Evolutionary conservation across 192 early-diverging fungal species (phyloP), one percentile per base, ranked within the genome.

Genomic region (Cetraspora pellucida): DNA sequence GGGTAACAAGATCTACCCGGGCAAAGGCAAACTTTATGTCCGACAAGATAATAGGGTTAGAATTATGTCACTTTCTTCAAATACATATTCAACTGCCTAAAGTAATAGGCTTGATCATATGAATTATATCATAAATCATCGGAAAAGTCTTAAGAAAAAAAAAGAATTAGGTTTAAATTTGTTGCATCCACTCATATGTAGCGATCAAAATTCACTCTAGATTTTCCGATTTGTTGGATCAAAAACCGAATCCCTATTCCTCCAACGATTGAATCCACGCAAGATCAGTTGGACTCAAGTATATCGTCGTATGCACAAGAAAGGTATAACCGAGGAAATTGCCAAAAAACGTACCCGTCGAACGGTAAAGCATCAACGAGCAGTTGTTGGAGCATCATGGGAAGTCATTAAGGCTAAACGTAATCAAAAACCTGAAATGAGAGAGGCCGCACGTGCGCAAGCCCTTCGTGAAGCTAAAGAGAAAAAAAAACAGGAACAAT

Each of bases 1-100:
- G 79, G 95, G 96, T 80, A 93, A 93, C 91, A 98, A 98, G 92
- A 98, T 99, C 93, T 98, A 99, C 91, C 98, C 98, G 70, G 94
- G 94, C 84, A 95, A 95, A 86, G 98, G 98, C 77, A 95, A 93
- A 90, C 88, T 93, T 74, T 99, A 89, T 83, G 91, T 99, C 82
- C 93, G 93, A 71, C 77, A 85, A 76, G 98, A 99, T 93, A 92
- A 85, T 89, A 91, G 90, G 81, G 94, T 95, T 85, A 63, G 88
- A 86, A 79, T 63, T 73, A n/a, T 65, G 45, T 27, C 3, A 1
- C 59, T 2, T 19, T 72, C n/a, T 21, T 10, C 60, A 11, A 14
- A 57, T 3, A 8, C 58, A 23, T 55, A 9, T 21, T 19, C n/a
- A 31, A 37, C 7, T 72, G 7, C 21, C 14, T 28, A 59, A 54